These are phyloP conservation scores for Boletus eberwhitei DNA, from an alignment of 768 basidiomycete genomes.

Conservation along the genomic window DNA sequence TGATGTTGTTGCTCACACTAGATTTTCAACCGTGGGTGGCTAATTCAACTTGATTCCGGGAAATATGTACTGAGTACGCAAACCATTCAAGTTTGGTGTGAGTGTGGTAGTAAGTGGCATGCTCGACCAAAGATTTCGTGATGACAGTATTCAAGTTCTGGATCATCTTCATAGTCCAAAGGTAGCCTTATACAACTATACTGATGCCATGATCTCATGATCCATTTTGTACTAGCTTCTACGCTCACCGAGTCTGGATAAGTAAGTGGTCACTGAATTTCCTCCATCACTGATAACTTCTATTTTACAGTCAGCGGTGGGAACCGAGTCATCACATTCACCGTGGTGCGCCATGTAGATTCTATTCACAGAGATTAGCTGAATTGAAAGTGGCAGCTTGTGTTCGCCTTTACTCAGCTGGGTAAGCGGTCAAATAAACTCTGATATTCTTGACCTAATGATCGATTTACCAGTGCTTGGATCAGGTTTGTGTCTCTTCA, in stretches of 20 bases:
- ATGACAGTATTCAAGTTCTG: constrained; percentile 11
- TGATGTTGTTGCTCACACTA: not conserved
- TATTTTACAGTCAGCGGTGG: constrained; percentile 14
- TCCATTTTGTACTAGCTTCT: constrained; percentile 12
- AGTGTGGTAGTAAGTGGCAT: constrained; percentile 3
- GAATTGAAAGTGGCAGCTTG: constrained; percentile 1
- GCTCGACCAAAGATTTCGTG: not conserved
- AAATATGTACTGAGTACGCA: not conserved
- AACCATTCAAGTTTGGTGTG: not conserved
- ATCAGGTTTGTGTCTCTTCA: constrained; percentile 8
- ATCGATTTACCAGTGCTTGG: constrained; percentile 9
- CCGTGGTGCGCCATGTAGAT: constrained; percentile 11
- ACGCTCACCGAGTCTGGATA: constrained; percentile 27
- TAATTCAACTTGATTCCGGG: not conserved
- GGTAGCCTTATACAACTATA: constrained; percentile 2
- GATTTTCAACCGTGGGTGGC: constrained; percentile 2
- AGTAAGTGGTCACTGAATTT: constrained; percentile 9
- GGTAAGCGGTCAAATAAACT: not conserved
- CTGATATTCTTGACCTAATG: not conserved
- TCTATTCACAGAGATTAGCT: not conserved
- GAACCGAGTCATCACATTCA: constrained; percentile 13
- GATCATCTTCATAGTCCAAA: constrained; percentile 21
- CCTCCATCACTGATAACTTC: not conserved
- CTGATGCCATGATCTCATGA: too few species aligned
- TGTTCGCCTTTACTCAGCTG: constrained; percentile 9